Percentiles rank a stretch among this genome's conserved stretches.
phyloP scores from a whole-genome alignment of 108 stramenopile genomes.

The Aureococcus anophagefferens region DNA sequence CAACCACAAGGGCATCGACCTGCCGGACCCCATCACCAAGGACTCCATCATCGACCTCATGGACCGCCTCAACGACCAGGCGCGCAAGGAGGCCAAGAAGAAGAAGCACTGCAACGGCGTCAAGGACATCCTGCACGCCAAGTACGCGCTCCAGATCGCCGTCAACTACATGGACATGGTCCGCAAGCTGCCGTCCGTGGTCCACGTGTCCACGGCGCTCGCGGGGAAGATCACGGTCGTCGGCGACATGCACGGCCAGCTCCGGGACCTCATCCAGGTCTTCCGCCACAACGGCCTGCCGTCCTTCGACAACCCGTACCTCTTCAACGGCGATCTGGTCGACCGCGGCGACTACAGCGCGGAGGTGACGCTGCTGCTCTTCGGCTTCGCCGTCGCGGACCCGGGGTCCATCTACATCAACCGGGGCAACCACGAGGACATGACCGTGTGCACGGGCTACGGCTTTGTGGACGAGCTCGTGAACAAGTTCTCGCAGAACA shows the following conservation, averaged over 20 bases:
- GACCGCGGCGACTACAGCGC: neutral
- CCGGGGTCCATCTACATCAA: neutral
- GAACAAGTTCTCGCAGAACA: slow-evolving; percentile 62
- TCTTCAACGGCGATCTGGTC: slow-evolving; percentile 10
- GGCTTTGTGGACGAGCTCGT: slow-evolving; percentile 86
- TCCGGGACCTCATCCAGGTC: neutral
- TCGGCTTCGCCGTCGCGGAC: neutral
- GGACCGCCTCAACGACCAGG: neutral
- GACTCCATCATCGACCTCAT: neutral
- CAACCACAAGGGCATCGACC: neutral
- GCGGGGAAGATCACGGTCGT: slow-evolving; percentile 1
- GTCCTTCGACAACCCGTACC: neutral
- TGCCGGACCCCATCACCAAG: neutral
- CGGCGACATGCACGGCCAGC: slow-evolving; percentile 1
- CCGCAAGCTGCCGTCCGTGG: neutral
- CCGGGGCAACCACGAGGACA: slow-evolving; percentile 88
- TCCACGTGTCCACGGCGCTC: neutral
- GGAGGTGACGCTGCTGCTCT: neutral
- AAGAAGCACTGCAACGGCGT: neutral
- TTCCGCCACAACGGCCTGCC: neutral
- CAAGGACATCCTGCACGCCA: neutral
- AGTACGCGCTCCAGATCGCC: neutral
- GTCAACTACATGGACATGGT: neutral
- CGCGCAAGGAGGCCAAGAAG: neutral
- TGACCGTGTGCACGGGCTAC: slow-evolving; percentile 97